A percentile compares a stretch with the other conserved stretches of the same genome.
These are phyloP conservation scores for Trichophaea hybrida DNA, from an alignment of 2,329 filamentous ascomycete species.

Conservation along the genomic window DNA sequence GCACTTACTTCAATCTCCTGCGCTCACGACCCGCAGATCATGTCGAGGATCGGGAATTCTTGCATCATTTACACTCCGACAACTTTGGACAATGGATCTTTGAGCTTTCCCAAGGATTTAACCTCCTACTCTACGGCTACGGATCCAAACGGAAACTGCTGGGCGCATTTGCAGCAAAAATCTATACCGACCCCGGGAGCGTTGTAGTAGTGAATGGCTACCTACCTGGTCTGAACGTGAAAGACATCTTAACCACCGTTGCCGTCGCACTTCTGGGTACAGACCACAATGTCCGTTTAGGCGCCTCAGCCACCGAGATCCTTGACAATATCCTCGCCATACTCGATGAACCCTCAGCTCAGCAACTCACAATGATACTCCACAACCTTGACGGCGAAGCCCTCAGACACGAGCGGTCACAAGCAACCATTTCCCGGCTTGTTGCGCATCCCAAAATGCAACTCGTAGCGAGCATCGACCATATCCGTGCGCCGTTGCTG, in stretches of 20 bases:
- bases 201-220: constrained; percentile 82
- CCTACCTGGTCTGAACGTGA: constrained; percentile 47
- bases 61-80: constrained; percentile 60
- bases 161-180: constrained; percentile 57
- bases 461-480: constrained; percentile 70
- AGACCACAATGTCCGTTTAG: constrained; percentile 31
- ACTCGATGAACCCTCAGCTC: constrained; percentile 11
- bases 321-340: constrained; percentile 23
- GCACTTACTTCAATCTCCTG: constrained; percentile 70
- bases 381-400: constrained; percentile 75
- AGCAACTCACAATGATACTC: constrained; percentile 51
- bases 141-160: constrained; percentile 73
- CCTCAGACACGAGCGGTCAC: constrained; percentile 55
- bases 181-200: constrained; percentile 40
- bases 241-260: constrained; percentile 56
- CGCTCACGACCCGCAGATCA: constrained; percentile 55
- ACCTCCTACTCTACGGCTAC: constrained; percentile 80
- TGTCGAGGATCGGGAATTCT: constrained; percentile 50
- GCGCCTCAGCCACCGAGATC: constrained; percentile 30
- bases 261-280: constrained; percentile 44
- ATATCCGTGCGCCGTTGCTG: constrained; percentile 70
- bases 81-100: constrained; percentile 88
- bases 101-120: constrained; percentile 75
- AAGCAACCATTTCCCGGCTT: constrained; percentile 61
- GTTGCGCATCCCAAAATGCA: constrained; percentile 58